These are phyloP conservation scores for Cucurbita argyrosperma DNA, from an alignment of 306 rosid genomes.

Conservation along the genomic window DNA sequence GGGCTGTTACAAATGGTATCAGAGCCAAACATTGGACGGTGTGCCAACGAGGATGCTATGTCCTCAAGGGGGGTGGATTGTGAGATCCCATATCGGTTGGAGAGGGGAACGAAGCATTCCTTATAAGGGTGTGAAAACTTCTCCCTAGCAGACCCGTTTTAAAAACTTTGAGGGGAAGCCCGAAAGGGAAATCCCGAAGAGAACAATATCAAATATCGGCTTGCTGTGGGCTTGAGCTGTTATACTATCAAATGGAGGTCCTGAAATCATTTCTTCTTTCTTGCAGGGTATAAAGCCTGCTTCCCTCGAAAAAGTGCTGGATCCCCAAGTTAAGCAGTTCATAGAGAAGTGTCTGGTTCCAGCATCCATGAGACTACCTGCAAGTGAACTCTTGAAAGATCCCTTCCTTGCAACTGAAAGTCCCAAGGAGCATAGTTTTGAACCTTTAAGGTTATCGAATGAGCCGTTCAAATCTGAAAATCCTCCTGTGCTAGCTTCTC, in stretches of 20 bases:
- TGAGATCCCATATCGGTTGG: too few species aligned
- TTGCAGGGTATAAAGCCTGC: constrained; percentile 82
- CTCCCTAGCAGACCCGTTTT: too few species aligned
- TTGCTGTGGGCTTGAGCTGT: too few species aligned
- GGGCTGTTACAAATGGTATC: too few species aligned
- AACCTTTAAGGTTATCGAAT: constrained; percentile 10
- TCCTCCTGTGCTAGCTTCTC: constrained; percentile 23
- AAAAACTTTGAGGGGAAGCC: too few species aligned
- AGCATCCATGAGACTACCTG: constrained; percentile 51
- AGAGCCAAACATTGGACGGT: too few species aligned
- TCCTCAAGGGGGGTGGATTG: too few species aligned
- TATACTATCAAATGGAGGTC: background rate
- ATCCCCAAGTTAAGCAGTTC: constrained; percentile 56
- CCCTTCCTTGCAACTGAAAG: constrained; percentile 56
- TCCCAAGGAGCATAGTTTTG: constrained; percentile 16
- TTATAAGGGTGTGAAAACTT: too few species aligned
- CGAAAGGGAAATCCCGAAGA: too few species aligned
- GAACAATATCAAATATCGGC: too few species aligned
- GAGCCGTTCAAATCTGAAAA: constrained; percentile 12
- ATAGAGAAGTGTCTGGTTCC: constrained; percentile 86
- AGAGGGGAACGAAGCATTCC: too few species aligned
- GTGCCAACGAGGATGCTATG: too few species aligned
- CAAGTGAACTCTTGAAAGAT: constrained; percentile 66
- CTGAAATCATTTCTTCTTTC: background rate
- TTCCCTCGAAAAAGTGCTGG: constrained; percentile 53